These are phyloP conservation scores for Chlamydomonas sphaeroides DNA, from an alignment of 139 green algal genomes.

Conservation along the genomic window DNA sequence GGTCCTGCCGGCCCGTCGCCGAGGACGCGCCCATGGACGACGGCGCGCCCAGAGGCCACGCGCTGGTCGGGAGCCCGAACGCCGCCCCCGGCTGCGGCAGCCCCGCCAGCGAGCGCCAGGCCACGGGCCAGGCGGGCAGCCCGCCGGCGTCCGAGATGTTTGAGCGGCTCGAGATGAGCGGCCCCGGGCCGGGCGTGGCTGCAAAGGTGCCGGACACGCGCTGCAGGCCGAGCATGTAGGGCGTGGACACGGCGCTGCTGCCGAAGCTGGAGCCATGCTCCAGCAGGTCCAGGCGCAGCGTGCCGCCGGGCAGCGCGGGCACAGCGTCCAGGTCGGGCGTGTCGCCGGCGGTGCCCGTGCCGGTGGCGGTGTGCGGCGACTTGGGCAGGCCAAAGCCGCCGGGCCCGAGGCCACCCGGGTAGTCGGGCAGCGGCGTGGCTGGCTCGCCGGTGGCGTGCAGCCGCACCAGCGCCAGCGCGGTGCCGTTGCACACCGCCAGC, in stretches of 20 bases:
- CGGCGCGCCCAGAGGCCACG: too few relatives aligned
- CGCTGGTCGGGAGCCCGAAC: too few relatives aligned
- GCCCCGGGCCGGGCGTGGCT: neutral
- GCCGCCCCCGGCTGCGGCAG: constrained; percentile 10
- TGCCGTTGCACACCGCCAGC: constrained; percentile 30
- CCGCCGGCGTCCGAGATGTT: neutral
- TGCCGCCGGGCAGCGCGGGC: neutral
- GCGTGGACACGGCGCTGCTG: constrained; percentile 37
- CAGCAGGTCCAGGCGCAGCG: neutral
- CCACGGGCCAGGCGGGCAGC: constrained; percentile 7
- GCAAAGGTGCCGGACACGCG: neutral
- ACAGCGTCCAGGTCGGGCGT: constrained; percentile 7
- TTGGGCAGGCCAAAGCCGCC: neutral
- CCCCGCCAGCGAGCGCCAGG: neutral
- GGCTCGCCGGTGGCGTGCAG: neutral
- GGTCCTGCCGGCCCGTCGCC: neutral
- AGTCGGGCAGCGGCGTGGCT: neutral
- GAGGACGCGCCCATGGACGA: neutral
- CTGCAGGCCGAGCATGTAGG: constrained; percentile 43
- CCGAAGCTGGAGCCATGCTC: neutral
- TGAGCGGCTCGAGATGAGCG: neutral
- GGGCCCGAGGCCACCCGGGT: too few relatives aligned
- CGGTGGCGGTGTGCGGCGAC: neutral
- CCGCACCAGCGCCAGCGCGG: neutral
- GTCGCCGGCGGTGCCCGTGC: neutral